Conservation (phyloP, 1,284 basidiomycete species). For the Mycena sp. region DNA sequence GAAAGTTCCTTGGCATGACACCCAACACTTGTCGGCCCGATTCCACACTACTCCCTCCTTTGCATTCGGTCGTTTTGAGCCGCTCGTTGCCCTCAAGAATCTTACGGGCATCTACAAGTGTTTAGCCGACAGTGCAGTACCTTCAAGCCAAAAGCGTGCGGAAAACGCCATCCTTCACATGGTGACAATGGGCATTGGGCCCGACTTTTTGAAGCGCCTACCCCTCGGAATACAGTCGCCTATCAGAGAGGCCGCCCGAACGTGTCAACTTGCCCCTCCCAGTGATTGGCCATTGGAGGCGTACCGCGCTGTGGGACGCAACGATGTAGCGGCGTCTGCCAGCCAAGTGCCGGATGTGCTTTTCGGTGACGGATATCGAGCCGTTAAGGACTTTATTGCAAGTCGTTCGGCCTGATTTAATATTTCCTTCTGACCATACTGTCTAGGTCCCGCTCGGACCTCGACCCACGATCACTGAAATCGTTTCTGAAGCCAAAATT, state of each 20-base stretch:
- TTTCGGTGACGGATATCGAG: slow-evolving; percentile 61
- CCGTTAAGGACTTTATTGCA: slow-evolving; percentile 69
- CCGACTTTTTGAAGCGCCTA: slow-evolving; percentile 61
- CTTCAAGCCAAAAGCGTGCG: slow-evolving; percentile 67
- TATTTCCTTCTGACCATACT: slow-evolving; percentile 7
- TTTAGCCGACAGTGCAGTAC: slow-evolving; percentile 60
- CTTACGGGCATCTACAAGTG: slow-evolving; percentile 64
- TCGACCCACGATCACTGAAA: slow-evolving; percentile 59
- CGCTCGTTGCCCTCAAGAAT: slow-evolving; percentile 58
- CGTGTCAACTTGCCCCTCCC: slow-evolving; percentile 83
- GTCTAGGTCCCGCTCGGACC: slow-evolving; percentile 53
- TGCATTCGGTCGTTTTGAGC: slow-evolving; percentile 67
- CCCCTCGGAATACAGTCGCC: slow-evolving; percentile 84
- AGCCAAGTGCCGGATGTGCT: slow-evolving; percentile 52
- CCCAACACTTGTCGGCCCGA: slow-evolving; percentile 56
- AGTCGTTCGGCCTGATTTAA: slow-evolving; percentile 31
- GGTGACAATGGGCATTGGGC: slow-evolving; percentile 59
- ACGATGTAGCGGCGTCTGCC: slow-evolving; percentile 78
- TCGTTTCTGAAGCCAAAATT: slow-evolving; percentile 59
- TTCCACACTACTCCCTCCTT: slow-evolving; percentile 65
- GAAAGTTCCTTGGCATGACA: slow-evolving; percentile 64
- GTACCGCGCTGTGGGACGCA: slow-evolving; percentile 81
- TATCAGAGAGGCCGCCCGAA: slow-evolving; percentile 82
- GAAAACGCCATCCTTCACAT: slow-evolving; percentile 71
- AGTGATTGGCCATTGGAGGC: slow-evolving; percentile 75